Percentiles rank a stretch among this genome's conserved stretches.
Evolutionary conservation across 768 basidiomycete species (phyloP).

Genomic region (Paxillus involutus): DNA sequence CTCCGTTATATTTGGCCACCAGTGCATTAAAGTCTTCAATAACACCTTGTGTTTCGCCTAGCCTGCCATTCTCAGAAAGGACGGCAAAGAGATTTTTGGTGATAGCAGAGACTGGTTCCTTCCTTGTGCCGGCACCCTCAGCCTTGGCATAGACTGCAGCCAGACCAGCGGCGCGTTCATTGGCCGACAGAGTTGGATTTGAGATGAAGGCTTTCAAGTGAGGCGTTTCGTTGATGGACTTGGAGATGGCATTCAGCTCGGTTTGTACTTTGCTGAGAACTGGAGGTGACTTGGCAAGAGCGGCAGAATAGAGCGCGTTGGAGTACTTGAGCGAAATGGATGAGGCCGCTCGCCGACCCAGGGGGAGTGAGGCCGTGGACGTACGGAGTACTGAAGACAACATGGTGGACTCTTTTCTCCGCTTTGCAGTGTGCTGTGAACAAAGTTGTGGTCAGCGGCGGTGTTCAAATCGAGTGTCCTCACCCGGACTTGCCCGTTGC

Average conservation of each 20-base stretch:
- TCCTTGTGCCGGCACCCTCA: slow-evolving; percentile 61
- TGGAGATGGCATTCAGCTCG: slow-evolving; percentile 73
- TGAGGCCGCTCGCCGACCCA: slow-evolving; percentile 67
- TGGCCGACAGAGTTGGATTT: slow-evolving; percentile 88
- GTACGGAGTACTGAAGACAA: slow-evolving; percentile 57
- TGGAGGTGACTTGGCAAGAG: slow-evolving; percentile 79
- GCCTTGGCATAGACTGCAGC: slow-evolving; percentile 63
- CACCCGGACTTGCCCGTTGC: background rate
- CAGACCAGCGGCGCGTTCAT: slow-evolving; percentile 74
- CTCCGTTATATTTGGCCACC: slow-evolving; percentile 86
- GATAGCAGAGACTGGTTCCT: slow-evolving; percentile 77
- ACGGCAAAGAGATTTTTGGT: slow-evolving; percentile 91
- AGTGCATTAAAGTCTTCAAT: slow-evolving; percentile 92
- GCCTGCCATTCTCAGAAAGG: slow-evolving; percentile 90
- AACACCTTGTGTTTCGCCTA: slow-evolving; percentile 80
- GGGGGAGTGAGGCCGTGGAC: slow-evolving; percentile 37
- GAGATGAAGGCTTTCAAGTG: slow-evolving; percentile 70
- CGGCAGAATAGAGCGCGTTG: slow-evolving; percentile 77
- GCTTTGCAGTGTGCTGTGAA: background rate
- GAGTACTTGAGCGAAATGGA: slow-evolving; percentile 83
- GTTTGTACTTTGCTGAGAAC: slow-evolving; percentile 82
- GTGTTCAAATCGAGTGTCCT: background rate
- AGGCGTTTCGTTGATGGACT: slow-evolving; percentile 63
- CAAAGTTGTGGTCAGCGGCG: background rate
- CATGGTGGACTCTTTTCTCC: slow-evolving; percentile 40